Conservation (phyloP, 805 yeast species). For the Cyberlindnera mrakii region DNA sequence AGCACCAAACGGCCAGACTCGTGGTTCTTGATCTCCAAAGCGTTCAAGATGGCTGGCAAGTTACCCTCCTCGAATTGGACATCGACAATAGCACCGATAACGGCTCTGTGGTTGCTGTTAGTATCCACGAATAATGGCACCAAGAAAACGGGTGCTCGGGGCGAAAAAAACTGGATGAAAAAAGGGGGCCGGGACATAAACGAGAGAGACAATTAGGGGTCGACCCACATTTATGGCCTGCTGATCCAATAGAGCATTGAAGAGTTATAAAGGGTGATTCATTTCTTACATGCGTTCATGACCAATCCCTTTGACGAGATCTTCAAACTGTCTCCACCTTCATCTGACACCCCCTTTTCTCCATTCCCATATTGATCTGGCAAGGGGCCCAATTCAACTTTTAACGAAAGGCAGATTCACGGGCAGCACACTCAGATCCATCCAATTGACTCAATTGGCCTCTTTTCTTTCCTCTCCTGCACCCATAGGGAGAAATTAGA, state of each 20-base stretch:
- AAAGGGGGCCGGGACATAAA: neutral
- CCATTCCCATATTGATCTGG: neutral
- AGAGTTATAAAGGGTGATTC: too few relatives aligned
- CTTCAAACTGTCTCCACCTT: too few relatives aligned
- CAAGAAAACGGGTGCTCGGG: neutral
- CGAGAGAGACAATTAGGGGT: neutral
- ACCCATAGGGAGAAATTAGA: neutral
- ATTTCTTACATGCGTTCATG: too few relatives aligned
- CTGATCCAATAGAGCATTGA: too few relatives aligned
- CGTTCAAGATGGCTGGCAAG: constrained; percentile 96
- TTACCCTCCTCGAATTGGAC: constrained; percentile 97
- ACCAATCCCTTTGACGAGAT: too few relatives aligned
- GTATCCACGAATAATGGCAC: constrained; percentile 3
- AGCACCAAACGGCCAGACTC: constrained; percentile 77
- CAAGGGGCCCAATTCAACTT: too few relatives aligned
- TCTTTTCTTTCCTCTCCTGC: neutral
- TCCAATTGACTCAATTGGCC: too few relatives aligned
- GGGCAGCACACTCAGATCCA: too few relatives aligned
- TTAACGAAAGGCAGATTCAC: too few relatives aligned
- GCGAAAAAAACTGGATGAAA: neutral
- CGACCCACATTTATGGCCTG: too few relatives aligned
- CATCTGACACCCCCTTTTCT: too few relatives aligned
- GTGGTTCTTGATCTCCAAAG: constrained; percentile 80
- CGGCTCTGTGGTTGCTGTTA: constrained; percentile 55
- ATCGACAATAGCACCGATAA: constrained; percentile 98